Conservation (phyloP, 1,139 yeast species). For the Pichia sp. region DNA sequence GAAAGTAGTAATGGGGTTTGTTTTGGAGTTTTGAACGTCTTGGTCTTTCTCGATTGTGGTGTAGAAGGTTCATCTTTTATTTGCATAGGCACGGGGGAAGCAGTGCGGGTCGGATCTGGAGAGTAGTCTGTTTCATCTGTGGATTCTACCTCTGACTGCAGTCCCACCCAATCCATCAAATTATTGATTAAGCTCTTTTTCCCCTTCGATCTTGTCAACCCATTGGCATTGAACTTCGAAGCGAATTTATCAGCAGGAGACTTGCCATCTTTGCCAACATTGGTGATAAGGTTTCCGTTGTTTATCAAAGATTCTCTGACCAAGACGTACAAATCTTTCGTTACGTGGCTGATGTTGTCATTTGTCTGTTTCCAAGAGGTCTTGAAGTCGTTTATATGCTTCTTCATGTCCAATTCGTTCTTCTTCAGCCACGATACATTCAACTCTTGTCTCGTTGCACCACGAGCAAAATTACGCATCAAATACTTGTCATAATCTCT, state of each 20-base stretch:
- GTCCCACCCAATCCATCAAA: constrained; percentile 65
- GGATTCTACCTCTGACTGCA: constrained; percentile 26
- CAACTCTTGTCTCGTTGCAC: constrained; percentile 92
- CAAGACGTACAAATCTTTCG: constrained; percentile 79
- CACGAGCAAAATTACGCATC: constrained; percentile 95
- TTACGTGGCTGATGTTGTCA: constrained; percentile 63
- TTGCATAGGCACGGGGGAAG: background rate
- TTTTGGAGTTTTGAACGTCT: constrained; percentile 2
- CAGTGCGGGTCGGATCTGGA: constrained; percentile 5
- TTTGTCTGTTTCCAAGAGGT: constrained; percentile 76
- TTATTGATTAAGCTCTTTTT: constrained; percentile 49
- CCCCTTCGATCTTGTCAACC: constrained; percentile 37
- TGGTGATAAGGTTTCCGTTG: constrained; percentile 29
- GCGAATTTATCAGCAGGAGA: constrained; percentile 61
- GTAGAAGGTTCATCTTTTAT: constrained; percentile 2
- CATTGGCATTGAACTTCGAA: constrained; percentile 51
- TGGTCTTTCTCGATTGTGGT: constrained; percentile 8
- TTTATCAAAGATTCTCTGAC: constrained; percentile 65
- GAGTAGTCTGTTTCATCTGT: constrained; percentile 16
- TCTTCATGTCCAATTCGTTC: constrained; percentile 89
- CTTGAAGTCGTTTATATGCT: constrained; percentile 84
- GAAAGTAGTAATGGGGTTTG: constrained; percentile 1
- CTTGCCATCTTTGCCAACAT: constrained; percentile 18
- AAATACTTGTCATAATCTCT: constrained; percentile 94
- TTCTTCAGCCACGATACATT: constrained; percentile 97